These are phyloP conservation scores for Chalciporus pseudorubinellus DNA, from an alignment of 768 basidiomycete species.

Conservation along the genomic window DNA sequence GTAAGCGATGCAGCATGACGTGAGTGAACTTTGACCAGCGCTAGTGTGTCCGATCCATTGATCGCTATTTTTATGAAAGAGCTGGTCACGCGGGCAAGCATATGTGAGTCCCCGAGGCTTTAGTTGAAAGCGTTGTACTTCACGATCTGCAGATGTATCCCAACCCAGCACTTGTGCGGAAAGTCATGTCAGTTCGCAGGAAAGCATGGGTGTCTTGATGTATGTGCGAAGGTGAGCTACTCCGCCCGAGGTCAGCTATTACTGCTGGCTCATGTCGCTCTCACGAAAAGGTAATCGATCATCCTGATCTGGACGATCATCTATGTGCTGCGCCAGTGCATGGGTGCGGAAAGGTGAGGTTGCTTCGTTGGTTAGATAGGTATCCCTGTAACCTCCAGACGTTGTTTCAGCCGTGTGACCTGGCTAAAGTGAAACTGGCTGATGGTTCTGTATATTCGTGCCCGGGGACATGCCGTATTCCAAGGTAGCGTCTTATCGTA, in stretches of 20 bases:
- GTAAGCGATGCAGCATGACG: slow-evolving; percentile 45
- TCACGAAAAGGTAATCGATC: slow-evolving; percentile 38
- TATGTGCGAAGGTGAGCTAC: slow-evolving; percentile 46
- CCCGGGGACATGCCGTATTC: slow-evolving; percentile 35
- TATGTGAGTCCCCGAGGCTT: slow-evolving; percentile 39
- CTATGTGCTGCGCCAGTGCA: slow-evolving; percentile 47
- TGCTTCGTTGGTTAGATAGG: neutral
- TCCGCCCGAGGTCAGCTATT: neutral
- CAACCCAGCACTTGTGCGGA: slow-evolving; percentile 46
- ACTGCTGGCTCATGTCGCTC: neutral
- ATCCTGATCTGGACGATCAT: slow-evolving; percentile 46
- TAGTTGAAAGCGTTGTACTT: neutral
- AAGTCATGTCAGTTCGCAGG: slow-evolving; percentile 42
- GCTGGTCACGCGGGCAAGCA: slow-evolving; percentile 58
- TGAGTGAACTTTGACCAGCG: slow-evolving; percentile 28
- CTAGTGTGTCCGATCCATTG: neutral
- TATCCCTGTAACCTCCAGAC: neutral
- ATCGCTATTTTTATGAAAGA: slow-evolving; percentile 27
- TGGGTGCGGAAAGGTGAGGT: slow-evolving; percentile 48
- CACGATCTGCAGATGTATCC: neutral
- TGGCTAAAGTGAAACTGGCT: slow-evolving; percentile 25
- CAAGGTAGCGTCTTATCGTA: slow-evolving; percentile 32
- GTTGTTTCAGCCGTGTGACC: slow-evolving; percentile 38
- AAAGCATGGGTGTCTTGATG: slow-evolving; percentile 46
- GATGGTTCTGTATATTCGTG: slow-evolving; percentile 37